These are phyloP conservation scores for Thelonectria olida DNA, from an alignment of 2,329 filamentous ascomycete genomes.

Conservation along the genomic window DNA sequence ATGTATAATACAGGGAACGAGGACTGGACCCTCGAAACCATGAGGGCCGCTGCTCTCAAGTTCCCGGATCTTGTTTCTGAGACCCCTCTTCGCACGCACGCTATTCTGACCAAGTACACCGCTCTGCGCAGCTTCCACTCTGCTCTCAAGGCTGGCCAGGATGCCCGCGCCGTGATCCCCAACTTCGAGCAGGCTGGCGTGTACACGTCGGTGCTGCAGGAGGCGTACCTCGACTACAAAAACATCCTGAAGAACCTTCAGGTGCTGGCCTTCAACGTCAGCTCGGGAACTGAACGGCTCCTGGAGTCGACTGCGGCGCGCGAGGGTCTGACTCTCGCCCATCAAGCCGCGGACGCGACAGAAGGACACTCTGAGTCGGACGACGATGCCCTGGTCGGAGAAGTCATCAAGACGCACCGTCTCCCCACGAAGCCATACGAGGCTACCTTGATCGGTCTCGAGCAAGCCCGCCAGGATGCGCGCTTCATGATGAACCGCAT, in stretches of 20 bases:
- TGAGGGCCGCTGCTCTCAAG: conserved; percentile 6
- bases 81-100: conserved; percentile 20
- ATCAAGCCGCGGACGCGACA: no score
- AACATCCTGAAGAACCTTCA: conserved; percentile 8
- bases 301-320: neutral
- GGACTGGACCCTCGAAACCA: conserved; percentile 20
- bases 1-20: neutral
- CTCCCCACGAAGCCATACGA: neutral
- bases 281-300: neutral
- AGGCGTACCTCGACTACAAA: conserved; percentile 21
- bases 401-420: neutral
- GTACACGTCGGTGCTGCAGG: conserved; percentile 8
- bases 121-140: conserved; percentile 8
- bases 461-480: neutral
- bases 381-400: neutral
- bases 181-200: conserved; percentile 5
- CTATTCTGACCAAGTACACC: conserved; percentile 20
- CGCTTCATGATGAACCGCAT: conserved; percentile 12
- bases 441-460: neutral
- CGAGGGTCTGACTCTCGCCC: no score
- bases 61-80: conserved; percentile 13
- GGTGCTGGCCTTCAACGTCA: conserved; percentile 12
- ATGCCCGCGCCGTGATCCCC: neutral
- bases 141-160: neutral
- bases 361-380: neutral